These are phyloP conservation scores for Croton setiger DNA, from an alignment of 441 rosid genomes.

Conservation along the genomic window DNA sequence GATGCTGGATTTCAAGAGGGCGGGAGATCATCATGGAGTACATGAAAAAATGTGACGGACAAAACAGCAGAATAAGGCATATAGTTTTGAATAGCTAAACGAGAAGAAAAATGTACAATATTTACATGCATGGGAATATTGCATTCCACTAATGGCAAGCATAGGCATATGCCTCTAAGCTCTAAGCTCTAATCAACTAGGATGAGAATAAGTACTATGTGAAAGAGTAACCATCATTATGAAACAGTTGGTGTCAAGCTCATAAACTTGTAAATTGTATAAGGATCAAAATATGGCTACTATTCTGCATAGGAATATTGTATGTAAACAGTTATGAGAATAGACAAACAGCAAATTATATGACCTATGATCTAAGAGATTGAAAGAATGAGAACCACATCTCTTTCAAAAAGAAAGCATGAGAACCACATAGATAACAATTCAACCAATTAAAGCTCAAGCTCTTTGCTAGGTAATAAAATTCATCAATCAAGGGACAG, in stretches of 20 bases:
- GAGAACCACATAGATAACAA: background rate
- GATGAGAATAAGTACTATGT: background rate
- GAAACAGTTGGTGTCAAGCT: background rate
- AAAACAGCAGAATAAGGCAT: background rate
- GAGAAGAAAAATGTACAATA: background rate
- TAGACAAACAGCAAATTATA: background rate
- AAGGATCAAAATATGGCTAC: conserved; percentile 2
- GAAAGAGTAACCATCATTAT: background rate
- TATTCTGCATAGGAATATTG: background rate
- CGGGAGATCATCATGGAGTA: background rate
- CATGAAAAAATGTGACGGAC: background rate
- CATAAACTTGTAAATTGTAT: background rate
- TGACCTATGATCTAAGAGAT: background rate
- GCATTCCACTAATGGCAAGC: background rate
- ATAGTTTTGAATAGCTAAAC: background rate
- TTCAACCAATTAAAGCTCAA: background rate
- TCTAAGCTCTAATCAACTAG: background rate
- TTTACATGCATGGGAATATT: background rate
- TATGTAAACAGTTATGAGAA: background rate
- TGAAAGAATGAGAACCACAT: background rate
- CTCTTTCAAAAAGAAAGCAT: no score
- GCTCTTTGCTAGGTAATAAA: background rate
- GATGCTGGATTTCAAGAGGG: background rate
- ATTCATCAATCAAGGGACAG: conserved; percentile 6
- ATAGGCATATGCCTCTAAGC: background rate